These are phyloP conservation scores for Penicillium parvum DNA, from an alignment of 495 filamentous ascomycete genomes.

Conservation along the genomic window DNA sequence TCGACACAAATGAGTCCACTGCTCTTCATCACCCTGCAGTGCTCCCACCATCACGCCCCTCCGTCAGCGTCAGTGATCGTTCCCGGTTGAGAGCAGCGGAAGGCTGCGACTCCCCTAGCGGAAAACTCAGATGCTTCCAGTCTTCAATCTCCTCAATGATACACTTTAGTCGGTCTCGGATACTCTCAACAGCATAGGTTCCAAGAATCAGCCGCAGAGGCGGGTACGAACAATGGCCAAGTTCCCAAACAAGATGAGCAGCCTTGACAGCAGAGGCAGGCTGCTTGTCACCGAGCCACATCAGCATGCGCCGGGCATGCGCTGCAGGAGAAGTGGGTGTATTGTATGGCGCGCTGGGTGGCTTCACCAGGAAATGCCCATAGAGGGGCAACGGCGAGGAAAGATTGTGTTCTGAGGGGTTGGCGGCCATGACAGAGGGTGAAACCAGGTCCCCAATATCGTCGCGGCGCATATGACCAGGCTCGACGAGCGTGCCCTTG, in stretches of 20 bases:
- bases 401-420: constrained; percentile 30
- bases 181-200: constrained; percentile 91
- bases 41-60: constrained; percentile 5
- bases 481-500: constrained; percentile 88
- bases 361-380: constrained; percentile 89
- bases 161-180: constrained; percentile 79
- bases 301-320: constrained; percentile 89
- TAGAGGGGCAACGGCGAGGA: constrained; percentile 65
- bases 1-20: no score
- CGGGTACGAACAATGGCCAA: constrained; percentile 88
- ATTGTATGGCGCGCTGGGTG: constrained; percentile 75
- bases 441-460: constrained; percentile 42
- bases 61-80: constrained; percentile 4
- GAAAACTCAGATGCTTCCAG: constrained; percentile 75
- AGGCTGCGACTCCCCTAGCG: constrained; percentile 30
- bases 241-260: constrained; percentile 94
- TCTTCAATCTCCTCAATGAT: constrained; percentile 95
- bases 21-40: no score
- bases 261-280: constrained; percentile 90
- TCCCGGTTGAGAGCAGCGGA: constrained; percentile 8
- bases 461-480: constrained; percentile 80
- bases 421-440: constrained; percentile 19
- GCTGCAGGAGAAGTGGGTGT: constrained; percentile 71
- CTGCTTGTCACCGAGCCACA: constrained; percentile 89
- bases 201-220: constrained; percentile 81